Percentiles rank a stretch among this genome's conserved stretches.
Evolutionary conservation across 148 eudicot genomes (phyloP).

Genomic region (Bassia scoparia): DNA sequence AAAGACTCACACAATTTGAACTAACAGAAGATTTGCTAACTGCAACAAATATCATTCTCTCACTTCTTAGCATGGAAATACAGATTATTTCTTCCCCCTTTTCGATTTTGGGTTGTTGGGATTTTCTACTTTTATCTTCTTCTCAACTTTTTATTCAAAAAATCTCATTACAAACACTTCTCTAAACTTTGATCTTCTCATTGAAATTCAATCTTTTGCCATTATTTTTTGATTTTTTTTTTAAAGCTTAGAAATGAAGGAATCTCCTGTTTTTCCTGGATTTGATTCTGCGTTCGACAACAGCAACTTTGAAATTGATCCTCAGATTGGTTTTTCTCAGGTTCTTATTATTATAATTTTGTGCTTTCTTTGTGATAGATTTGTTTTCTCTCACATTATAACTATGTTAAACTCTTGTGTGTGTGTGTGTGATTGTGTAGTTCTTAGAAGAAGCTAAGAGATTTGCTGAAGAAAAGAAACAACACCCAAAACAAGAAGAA

Average conservation of each 20-base stretch:
- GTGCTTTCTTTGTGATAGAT: not conserved
- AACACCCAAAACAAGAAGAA: not conserved
- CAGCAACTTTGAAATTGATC: constrained; percentile 16
- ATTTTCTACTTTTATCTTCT: not conserved
- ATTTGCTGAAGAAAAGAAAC: constrained; percentile 10
- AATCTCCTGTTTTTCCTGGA: constrained; percentile 20
- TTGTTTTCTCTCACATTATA: not conserved
- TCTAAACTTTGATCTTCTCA: no score
- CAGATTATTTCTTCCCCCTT: constrained; percentile 3
- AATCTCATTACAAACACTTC: not conserved
- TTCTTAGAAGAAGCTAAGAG: constrained; percentile 33
- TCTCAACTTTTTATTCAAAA: not conserved
- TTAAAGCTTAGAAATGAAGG: constrained; percentile 27
- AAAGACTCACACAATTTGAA: not conserved
- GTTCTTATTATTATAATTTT: not conserved
- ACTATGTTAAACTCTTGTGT: not conserved
- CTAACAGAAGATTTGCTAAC: not conserved
- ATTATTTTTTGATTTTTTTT: not conserved
- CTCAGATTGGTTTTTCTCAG: constrained; percentile 18
- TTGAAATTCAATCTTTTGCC: not conserved
- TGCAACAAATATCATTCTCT: not conserved
- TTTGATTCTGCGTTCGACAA: constrained; percentile 8
- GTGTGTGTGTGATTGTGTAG: not conserved
- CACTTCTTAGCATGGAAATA: constrained; percentile 1
- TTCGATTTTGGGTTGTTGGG: constrained; percentile 12